These are phyloP conservation scores for Acanthamoeba healyi DNA, from an alignment of 208 protist genomes.

Conservation along the genomic window DNA sequence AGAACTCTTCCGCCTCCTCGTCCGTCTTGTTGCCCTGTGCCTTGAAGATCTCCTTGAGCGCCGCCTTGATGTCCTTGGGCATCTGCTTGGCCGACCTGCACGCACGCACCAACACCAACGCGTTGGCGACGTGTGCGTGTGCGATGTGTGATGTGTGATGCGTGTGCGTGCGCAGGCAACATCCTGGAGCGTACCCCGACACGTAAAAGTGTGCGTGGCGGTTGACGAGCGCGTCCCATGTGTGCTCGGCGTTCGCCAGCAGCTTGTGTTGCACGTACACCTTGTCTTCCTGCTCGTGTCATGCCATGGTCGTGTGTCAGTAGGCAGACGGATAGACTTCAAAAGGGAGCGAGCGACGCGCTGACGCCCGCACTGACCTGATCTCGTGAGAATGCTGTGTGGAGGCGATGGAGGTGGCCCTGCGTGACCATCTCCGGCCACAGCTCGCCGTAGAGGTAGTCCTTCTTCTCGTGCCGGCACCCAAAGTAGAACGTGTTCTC, in stretches of 20 bases:
- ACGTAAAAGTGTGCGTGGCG: slow-evolving; percentile 20
- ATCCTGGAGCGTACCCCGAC: slow-evolving; percentile 29
- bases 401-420: slow-evolving; percentile 31
- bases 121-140: no score
- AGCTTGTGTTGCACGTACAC: slow-evolving; percentile 83
- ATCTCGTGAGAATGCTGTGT: slow-evolving; percentile 78
- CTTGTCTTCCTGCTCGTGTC: slow-evolving; percentile 69
- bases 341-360: not conserved
- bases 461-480: slow-evolving; percentile 71
- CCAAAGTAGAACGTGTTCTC: slow-evolving; percentile 82
- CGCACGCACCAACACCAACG: not conserved
- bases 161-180: no score
- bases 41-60: slow-evolving; percentile 75
- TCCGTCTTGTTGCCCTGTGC: not conserved
- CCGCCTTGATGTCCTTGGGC: slow-evolving; percentile 81
- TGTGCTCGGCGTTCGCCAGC: slow-evolving; percentile 61
- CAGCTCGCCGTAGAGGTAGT: slow-evolving; percentile 81
- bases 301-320: no score
- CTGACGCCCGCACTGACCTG: not conserved
- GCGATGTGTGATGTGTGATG: not conserved
- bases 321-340: not conserved
- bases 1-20: slow-evolving; percentile 43
- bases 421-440: slow-evolving; percentile 60
- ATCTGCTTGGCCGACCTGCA: slow-evolving; percentile 79
- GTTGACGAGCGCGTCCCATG: slow-evolving; percentile 73